These are phyloP conservation scores for Penicillium sp. DNA, from an alignment of 2,329 filamentous ascomycete genomes.

Conservation along the genomic window DNA sequence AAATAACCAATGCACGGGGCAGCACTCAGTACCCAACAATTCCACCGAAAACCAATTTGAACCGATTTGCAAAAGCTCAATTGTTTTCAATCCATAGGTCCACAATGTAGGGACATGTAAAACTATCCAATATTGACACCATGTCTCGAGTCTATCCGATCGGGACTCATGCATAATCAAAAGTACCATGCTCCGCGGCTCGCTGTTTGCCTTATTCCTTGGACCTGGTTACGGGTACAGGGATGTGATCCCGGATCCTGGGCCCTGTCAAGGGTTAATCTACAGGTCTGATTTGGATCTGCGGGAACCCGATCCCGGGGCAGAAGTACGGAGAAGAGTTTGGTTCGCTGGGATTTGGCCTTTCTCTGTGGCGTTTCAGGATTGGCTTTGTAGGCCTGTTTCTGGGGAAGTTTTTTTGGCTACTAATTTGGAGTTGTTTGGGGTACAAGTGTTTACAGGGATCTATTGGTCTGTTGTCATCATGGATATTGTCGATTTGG, in stretches of 20 bases:
- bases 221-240: background rate
- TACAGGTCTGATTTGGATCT: background rate
- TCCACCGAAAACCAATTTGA: background rate
- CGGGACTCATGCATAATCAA: background rate
- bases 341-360: background rate
- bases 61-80: background rate
- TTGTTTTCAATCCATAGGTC: background rate
- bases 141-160: slow-evolving; percentile 2
- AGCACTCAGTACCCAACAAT: background rate
- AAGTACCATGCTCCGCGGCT: background rate
- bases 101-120: background rate
- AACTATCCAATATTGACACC: background rate
- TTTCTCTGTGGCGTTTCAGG: background rate
- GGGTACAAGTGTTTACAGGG: too few relatives aligned
- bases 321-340: background rate
- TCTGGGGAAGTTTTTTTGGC: background rate
- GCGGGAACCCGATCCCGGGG: background rate
- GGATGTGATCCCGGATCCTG: slow-evolving; percentile 6
- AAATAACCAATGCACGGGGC: background rate
- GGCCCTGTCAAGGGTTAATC: background rate
- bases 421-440: too few relatives aligned
- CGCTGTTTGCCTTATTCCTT: background rate
- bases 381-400: background rate
- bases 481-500: background rate
- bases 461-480: background rate